Conservation (phyloP, 495 filamentous ascomycete genomes). For the Terfezia boudieri region DNA sequence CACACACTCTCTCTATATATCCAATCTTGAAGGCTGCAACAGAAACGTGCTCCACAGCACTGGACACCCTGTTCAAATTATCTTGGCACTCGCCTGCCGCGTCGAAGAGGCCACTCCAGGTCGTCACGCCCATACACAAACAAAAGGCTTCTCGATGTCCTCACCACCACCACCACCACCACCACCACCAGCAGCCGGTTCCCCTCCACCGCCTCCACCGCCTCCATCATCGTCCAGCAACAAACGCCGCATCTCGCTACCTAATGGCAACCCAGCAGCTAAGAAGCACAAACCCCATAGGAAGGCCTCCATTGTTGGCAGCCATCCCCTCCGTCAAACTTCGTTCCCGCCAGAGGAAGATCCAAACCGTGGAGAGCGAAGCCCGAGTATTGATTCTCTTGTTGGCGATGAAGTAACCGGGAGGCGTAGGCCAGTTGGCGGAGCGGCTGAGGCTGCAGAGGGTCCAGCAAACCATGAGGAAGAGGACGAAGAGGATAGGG, state of each 20-base stretch:
- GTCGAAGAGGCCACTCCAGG: too few species aligned
- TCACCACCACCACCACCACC: too few species aligned
- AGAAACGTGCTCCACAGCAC: too few species aligned
- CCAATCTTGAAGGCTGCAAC: too few species aligned
- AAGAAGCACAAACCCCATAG: slow-evolving; percentile 15
- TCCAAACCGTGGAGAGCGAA: slow-evolving; percentile 21
- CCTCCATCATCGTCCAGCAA: slow-evolving; percentile 2
- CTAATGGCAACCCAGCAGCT: slow-evolving; percentile 2
- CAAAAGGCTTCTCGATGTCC: too few species aligned
- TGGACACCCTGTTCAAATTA: too few species aligned
- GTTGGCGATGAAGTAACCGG: neutral
- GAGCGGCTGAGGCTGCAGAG: slow-evolving; percentile 20
- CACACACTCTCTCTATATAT: too few species aligned
- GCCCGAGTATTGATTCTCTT: slow-evolving; percentile 6
- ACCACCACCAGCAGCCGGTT: slow-evolving; percentile 8
- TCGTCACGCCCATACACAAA: too few species aligned
- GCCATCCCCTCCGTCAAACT: slow-evolving; percentile 1
- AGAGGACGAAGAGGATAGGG: slow-evolving; percentile 38
- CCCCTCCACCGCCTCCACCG: slow-evolving; percentile 4
- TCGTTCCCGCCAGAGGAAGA: slow-evolving; percentile 1
- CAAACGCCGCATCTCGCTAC: slow-evolving; percentile 16
- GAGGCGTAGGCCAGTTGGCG: neutral
- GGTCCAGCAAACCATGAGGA: slow-evolving; percentile 23
- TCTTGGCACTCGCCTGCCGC: too few species aligned
- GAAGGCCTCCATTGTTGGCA: neutral